A percentile compares a stretch with the other conserved stretches of the same genome.
phyloP scores from a whole-genome alignment of 169 alveolate genomes.

The Plasmodium knowlesi region DNA sequence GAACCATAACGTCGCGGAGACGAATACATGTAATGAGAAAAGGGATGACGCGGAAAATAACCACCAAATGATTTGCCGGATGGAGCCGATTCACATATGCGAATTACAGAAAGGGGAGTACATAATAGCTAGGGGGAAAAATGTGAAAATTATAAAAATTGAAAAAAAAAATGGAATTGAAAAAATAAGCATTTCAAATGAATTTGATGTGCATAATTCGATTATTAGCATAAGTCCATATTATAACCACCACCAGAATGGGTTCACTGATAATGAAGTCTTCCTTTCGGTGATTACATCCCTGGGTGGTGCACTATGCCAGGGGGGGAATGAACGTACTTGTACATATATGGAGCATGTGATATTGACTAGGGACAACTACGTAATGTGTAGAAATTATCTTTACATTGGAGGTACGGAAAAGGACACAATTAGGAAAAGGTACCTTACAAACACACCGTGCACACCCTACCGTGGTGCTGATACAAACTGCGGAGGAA shows the following conservation, averaged over 20 bases:
- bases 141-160: slow-evolving; percentile 51
- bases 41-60: neutral
- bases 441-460: neutral
- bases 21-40: neutral
- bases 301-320: neutral
- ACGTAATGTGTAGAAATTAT: slow-evolving; percentile 5
- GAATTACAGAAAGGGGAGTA: neutral
- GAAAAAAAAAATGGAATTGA: slow-evolving; percentile 49
- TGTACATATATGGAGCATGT: slow-evolving; percentile 7
- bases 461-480: neutral
- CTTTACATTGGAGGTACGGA: neutral
- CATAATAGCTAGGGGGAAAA: slow-evolving; percentile 29
- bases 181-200: neutral
- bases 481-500: neutral
- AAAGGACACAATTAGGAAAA: neutral
- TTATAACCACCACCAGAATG: neutral
- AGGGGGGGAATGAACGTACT: neutral
- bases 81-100: slow-evolving; percentile 16
- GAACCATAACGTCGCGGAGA: neutral
- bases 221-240: slow-evolving; percentile 26
- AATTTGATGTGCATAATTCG: slow-evolving; percentile 8
- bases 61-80: neutral
- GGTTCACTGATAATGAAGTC: neutral
- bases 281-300: slow-evolving; percentile 20
- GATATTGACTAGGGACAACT: slow-evolving; percentile 29